Evolutionary conservation across 345 rosid genomes (phyloP).

Genomic region (Psidium friedrichsthalianum): DNA sequence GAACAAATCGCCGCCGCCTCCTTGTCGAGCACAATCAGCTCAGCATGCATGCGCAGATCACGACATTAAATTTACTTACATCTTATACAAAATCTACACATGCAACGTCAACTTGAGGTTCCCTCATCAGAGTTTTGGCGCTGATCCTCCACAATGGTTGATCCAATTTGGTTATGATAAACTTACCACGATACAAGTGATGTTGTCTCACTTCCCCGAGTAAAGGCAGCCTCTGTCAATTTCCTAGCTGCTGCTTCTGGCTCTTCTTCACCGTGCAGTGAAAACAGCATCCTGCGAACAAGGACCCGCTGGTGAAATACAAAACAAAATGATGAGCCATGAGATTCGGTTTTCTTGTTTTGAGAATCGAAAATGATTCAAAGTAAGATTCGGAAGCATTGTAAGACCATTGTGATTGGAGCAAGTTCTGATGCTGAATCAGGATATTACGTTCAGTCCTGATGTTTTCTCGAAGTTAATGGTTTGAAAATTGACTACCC

Average conservation of each 20-base stretch:
- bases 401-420: not conserved
- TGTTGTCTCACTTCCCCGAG: conserved; percentile 91
- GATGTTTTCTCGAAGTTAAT: not conserved
- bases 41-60: conserved; percentile 13
- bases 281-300: conserved; percentile 70
- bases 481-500: not conserved
- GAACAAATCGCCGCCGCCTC: conserved; percentile 18
- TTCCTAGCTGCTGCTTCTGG: conserved; percentile 82
- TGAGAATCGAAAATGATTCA: not conserved
- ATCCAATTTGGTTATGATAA: conserved; percentile 37
- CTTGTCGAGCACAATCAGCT: conserved; percentile 17
- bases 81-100: conserved; percentile 7
- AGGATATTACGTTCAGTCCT: not conserved
- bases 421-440: not conserved
- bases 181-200: conserved; percentile 90
- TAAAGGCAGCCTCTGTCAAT: conserved; percentile 72
- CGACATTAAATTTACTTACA: not conserved
- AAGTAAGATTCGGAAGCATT: not conserved
- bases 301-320: not conserved
- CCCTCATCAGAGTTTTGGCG: conserved; percentile 6
- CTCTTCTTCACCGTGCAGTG: conserved; percentile 64
- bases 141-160: not conserved
- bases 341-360: not conserved
- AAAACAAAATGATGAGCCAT: not conserved
- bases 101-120: conserved; percentile 1